Percentiles rank a stretch among this genome's conserved stretches.
Conservation (phyloP, 768 basidiomycete genomes). For the Glaciozyma martinii region DNA sequence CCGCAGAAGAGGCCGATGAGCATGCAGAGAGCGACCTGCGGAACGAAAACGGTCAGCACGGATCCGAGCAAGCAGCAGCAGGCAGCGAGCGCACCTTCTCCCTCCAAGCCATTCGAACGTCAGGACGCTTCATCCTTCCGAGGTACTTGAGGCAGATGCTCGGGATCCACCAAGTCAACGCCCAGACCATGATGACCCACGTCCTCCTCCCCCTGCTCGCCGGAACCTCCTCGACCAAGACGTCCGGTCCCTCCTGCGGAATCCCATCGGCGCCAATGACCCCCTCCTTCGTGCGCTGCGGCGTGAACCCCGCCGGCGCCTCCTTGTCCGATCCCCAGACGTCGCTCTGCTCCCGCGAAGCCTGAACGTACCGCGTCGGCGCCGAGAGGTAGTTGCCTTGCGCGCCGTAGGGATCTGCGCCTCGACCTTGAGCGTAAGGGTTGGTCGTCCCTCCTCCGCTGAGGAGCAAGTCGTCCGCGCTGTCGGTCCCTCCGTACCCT, state of each 20-base stretch:
- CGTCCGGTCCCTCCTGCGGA: conserved; percentile 27
- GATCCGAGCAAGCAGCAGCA: too few species aligned
- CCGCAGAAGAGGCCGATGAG: conserved; percentile 89
- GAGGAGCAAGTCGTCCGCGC: conserved; percentile 26
- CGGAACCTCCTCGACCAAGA: conserved; percentile 27
- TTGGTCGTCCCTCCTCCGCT: neutral
- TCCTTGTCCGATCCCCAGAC: conserved; percentile 26
- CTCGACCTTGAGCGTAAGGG: neutral
- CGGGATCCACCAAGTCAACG: conserved; percentile 91
- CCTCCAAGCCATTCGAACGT: conserved; percentile 91
- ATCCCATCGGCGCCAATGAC: conserved; percentile 24
- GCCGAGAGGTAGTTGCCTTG: conserved; percentile 11
- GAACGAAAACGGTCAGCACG: neutral
- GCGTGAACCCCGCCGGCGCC: conserved; percentile 9
- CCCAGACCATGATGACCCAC: conserved; percentile 81
- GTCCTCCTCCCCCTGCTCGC: conserved; percentile 13
- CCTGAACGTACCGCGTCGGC: conserved; percentile 23
- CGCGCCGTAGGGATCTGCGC: neutral
- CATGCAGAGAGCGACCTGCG: conserved; percentile 41
- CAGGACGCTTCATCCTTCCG: conserved; percentile 88
- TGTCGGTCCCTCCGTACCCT: conserved; percentile 9
- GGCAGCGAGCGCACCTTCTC: conserved; percentile 72
- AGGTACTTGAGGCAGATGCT: conserved; percentile 55
- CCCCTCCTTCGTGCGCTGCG: conserved; percentile 14
- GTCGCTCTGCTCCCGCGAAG: conserved; percentile 16